Evolutionary conservation across 1,284 basidiomycete species (phyloP).

Genomic region (Neonothopanus nambi): DNA sequence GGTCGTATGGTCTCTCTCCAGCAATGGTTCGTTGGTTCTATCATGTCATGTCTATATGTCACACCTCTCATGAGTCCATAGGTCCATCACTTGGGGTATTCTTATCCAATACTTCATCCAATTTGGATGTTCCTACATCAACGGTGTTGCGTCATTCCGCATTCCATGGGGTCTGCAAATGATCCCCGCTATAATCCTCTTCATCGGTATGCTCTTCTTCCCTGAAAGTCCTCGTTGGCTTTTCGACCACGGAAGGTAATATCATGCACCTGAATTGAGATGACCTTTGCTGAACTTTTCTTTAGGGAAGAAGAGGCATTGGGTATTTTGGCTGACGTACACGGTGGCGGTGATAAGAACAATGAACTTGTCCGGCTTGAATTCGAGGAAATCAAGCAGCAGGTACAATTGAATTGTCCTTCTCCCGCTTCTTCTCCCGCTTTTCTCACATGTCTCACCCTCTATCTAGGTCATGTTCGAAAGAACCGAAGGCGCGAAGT

Average conservation of each 20-base stretch:
- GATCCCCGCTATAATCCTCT: conserved; percentile 72
- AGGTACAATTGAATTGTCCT: conserved; percentile 42
- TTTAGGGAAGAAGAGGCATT: conserved; percentile 68
- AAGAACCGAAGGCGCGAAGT: conserved; percentile 69
- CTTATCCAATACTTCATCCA: conserved; percentile 74
- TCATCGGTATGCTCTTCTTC: conserved; percentile 67
- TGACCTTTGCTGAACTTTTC: conserved; percentile 22
- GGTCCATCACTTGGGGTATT: conserved; percentile 76
- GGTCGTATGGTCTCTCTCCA: conserved; percentile 76
- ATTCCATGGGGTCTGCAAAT: conserved; percentile 80
- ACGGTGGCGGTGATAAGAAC: conserved; percentile 67
- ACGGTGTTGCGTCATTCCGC: conserved; percentile 70
- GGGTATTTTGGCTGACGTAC: conserved; percentile 76
- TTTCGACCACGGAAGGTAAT: conserved; percentile 53
- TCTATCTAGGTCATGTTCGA: conserved; percentile 49
- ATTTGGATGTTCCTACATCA: conserved; percentile 74
- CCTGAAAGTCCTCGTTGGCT: conserved; percentile 72
- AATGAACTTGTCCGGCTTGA: conserved; percentile 76
- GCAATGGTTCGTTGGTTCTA: conserved; percentile 50
- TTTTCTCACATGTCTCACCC: not conserved
- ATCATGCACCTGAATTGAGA: conserved; percentile 1
- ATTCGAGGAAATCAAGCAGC: conserved; percentile 76
- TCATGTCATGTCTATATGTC: not conserved
- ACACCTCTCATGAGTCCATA: conserved; percentile 13
- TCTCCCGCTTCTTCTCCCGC: not conserved